Evolutionary conservation across 73 alveolate species (phyloP).

Genomic region (Tetrahymena borealis): DNA sequence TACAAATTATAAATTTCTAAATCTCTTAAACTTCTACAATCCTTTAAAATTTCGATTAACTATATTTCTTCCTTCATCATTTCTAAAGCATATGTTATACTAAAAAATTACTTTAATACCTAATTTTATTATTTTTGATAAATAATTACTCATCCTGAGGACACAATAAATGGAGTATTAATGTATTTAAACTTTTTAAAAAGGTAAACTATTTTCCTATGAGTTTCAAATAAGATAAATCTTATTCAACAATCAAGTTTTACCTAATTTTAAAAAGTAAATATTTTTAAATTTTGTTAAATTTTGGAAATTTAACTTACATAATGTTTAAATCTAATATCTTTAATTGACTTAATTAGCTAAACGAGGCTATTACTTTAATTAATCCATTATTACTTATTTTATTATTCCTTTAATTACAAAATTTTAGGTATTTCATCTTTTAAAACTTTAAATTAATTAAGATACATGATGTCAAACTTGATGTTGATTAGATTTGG

Average conservation of each 20-base stretch:
- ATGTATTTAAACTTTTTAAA: not conserved
- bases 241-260: not conserved
- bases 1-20: not conserved
- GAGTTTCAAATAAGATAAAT: not conserved
- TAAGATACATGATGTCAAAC: not conserved
- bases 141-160: not conserved
- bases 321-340: not conserved
- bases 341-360: not conserved
- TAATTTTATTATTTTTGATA: not conserved
- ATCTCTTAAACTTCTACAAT: not conserved
- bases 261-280: not conserved
- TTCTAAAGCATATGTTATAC: not conserved
- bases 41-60: not conserved
- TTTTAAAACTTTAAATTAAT: not conserved
- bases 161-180: not conserved
- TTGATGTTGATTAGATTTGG: not conserved
- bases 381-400: not conserved
- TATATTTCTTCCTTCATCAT: not conserved
- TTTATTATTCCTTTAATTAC: not conserved
- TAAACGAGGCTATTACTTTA: not conserved
- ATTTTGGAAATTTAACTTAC: not conserved
- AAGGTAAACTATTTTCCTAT: not conserved
- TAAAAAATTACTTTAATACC: not conserved
- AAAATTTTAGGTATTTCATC: too few relatives aligned
- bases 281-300: not conserved